Evolutionary conservation across 352 stramenopile species (phyloP), one percentile per base, ranked within the genome.

Genomic region (Globisporangium sylvaticum): DNA sequence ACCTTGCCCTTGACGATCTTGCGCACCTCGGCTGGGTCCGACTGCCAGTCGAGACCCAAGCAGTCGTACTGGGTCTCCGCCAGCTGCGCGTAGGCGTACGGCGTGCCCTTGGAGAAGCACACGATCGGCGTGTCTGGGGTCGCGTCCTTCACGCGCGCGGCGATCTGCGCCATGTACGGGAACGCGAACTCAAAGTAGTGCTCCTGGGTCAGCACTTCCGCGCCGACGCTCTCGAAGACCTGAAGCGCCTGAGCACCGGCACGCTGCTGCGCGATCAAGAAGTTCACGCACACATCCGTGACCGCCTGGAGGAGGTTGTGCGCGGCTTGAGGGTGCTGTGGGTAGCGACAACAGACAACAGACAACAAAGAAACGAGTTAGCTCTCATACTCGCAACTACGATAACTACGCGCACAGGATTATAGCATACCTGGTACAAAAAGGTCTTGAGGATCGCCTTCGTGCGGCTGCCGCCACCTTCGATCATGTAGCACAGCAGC

Each of bases 401-500:
- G 15, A 48, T 48, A 48, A n/a, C 4, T 37, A 37, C 39, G 5
- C 15, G 39, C 39, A 48, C 12, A 7, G 4, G 15, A n/a, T 8
- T 9, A 7, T 48, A 48, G 4, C 39, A n/a, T 22, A 48, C 39
- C 39, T 48, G 77, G 67, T 96, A 93, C 25, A 99, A 71, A 83
- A 97, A 99, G n/a, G 90, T 90, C 81, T 98, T 97, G 56, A 97
- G 90, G 68, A 97, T 84, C 24, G 92, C 83, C 68, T 95, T 96
- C 57, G 98, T 99, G 72, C 97, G 97, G 68, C 94, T 98, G 42
- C 92, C 96, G 27, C 94, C 95, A 66, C 97, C 97, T 58, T 98
- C 97, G 29, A 99, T 96, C 95, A 99, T 99, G 84, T 99, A 99
- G 81, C 95, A 98, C 58, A 99, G 85, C 50, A 99, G 87, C 39